A percentile compares a stretch with the other conserved stretches of the same genome.
Evolutionary conservation across 371 early-diverging fungal species (phyloP).

Genomic region (Saksenaea vasiformis): DNA sequence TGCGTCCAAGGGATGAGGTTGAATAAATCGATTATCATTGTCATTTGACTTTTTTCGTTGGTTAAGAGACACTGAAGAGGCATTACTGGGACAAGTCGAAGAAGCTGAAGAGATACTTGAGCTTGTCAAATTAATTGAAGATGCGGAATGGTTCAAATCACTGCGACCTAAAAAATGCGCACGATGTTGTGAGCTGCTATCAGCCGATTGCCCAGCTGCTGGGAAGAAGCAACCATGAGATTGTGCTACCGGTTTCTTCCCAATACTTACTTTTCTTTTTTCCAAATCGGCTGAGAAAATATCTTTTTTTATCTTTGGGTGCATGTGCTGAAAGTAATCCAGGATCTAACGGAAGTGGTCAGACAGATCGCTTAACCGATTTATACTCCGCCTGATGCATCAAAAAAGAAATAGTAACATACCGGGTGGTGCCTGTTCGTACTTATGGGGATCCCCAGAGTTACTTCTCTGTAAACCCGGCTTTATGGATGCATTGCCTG

Average conservation of each 20-base stretch:
- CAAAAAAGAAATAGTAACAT: neutral
- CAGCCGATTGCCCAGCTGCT: conserved; percentile 1
- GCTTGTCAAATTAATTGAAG: neutral
- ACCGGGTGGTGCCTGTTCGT: neutral
- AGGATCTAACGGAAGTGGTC: conserved; percentile 12
- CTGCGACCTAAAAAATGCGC: conserved; percentile 5
- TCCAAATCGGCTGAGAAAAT: conserved; percentile 29
- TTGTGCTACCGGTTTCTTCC: neutral
- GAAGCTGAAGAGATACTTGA: neutral
- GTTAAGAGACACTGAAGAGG: conserved; percentile 11
- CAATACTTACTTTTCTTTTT: conserved; percentile 37
- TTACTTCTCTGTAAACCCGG: neutral
- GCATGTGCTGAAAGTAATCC: conserved; percentile 16
- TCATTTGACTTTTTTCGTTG: conserved; percentile 17
- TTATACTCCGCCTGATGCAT: neutral
- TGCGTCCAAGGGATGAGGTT: conserved; percentile 12
- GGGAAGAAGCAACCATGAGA: neutral
- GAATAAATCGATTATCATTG: conserved; percentile 13
- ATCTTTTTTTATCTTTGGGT: conserved; percentile 31
- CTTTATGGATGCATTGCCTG: neutral
- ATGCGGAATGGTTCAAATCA: neutral
- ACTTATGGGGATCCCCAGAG: conserved; percentile 1
- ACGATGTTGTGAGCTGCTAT: conserved; percentile 8
- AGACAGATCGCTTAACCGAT: neutral
- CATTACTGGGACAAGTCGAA: conserved; percentile 7